phyloP scores from a whole-genome alignment of 345 rosid species.

The Heritiera fomes region DNA sequence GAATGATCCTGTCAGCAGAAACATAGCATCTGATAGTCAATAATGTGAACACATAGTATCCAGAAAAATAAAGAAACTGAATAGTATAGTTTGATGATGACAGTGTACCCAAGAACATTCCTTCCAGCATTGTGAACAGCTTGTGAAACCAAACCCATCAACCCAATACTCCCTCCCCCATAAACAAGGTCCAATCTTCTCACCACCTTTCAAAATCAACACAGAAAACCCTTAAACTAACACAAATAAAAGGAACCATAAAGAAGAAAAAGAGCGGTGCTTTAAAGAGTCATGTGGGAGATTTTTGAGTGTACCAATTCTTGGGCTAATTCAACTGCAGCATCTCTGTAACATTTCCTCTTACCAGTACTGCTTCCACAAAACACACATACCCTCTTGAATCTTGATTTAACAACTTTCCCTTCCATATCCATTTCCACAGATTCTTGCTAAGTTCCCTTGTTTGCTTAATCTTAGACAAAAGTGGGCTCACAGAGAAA shows the following conservation, averaged over 20 bases:
- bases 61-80: background rate
- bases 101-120: slow-evolving; percentile 76
- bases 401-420: slow-evolving; percentile 51
- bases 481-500: background rate
- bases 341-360: slow-evolving; percentile 74
- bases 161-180: slow-evolving; percentile 94
- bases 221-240: background rate
- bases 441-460: background rate
- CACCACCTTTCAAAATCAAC: slow-evolving; percentile 45
- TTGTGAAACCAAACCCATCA: slow-evolving; percentile 91
- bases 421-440: slow-evolving; percentile 27
- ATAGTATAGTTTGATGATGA: background rate
- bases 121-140: slow-evolving; percentile 83
- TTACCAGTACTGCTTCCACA: slow-evolving; percentile 90
- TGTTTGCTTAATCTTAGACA: background rate
- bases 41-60: background rate
- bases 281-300: background rate
- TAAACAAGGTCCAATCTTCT: slow-evolving; percentile 83
- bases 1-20: slow-evolving; percentile 60
- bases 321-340: slow-evolving; percentile 75
- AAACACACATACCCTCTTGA: slow-evolving; percentile 78
- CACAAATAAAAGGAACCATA: background rate
- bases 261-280: background rate
- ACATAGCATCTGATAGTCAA: background rate
- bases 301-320: slow-evolving; percentile 57